phyloP scores from a whole-genome alignment of 1,284 basidiomycete genomes.

The Cerioporus squamosus region DNA sequence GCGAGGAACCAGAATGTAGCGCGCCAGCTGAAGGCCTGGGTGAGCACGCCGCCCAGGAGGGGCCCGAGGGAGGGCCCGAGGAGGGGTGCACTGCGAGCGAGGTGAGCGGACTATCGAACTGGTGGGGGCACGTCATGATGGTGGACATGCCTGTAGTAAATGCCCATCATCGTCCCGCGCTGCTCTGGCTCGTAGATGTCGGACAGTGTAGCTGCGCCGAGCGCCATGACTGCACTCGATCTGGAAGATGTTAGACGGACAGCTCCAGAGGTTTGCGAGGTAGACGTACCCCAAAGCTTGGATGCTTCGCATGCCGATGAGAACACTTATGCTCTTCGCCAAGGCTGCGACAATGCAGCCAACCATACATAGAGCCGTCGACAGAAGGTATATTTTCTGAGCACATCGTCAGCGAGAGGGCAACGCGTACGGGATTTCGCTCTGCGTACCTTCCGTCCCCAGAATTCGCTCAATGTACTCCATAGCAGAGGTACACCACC shows the following conservation, averaged over 20 bases:
- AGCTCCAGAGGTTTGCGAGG: not conserved
- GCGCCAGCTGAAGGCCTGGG: slow-evolving; percentile 75
- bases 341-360: slow-evolving; percentile 71
- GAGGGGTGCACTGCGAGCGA: slow-evolving; percentile 32
- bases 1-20: slow-evolving; percentile 83
- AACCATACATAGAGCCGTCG: slow-evolving; percentile 61
- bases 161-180: slow-evolving; percentile 80
- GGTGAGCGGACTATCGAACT: slow-evolving; percentile 42
- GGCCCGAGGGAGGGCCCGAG: slow-evolving; percentile 71
- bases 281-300: slow-evolving; percentile 65
- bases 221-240: slow-evolving; percentile 75
- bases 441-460: slow-evolving; percentile 71
- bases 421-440: not conserved
- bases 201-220: slow-evolving; percentile 82
- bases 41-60: slow-evolving; percentile 72
- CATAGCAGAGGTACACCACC: slow-evolving; percentile 72
- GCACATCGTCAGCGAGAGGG: slow-evolving; percentile 1
- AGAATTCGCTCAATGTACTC: slow-evolving; percentile 78
- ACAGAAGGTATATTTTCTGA: slow-evolving; percentile 69
- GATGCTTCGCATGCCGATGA: slow-evolving; percentile 76
- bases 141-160: slow-evolving; percentile 56
- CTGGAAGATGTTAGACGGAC: slow-evolving; percentile 39
- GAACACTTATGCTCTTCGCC: slow-evolving; percentile 65
- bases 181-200: slow-evolving; percentile 84
- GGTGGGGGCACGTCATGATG: no score